Base-by-base conservation (phyloP, 805 yeast genomes). In the Metschnikowia santaceciliae region DNA sequence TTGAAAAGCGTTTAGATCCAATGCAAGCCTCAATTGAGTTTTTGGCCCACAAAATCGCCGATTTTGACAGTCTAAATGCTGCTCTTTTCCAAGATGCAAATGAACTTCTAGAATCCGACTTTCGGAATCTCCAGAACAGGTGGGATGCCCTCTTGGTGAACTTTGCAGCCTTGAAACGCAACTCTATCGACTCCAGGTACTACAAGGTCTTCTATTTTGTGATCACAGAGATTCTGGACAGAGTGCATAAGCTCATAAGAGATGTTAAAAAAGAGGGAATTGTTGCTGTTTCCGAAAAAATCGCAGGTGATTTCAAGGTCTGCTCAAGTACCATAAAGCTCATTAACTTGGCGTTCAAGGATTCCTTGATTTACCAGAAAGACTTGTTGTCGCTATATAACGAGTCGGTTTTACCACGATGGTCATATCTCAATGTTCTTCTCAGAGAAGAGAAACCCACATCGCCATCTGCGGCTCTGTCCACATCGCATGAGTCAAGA, bases 271-370 rank as follows among this genome's bases (percentile, higher is more conserved):
- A 60, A 58, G 50, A 59, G 51, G 49, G 43, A 43, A 14, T 32
- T 2, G 38, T 20, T 13, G 32, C n/a, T 8, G 11, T 74, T 52
- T 50, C 65, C 52, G 60, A 66, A 52, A 59, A 61, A 52, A 43
- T 75, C 59, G 68, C 68, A 56, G 42, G 63, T 41, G 48, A 63
- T 49, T 63, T 77, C 68, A 61, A 71, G 67, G 19, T 67, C 52
- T 60, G 80, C 68, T 54, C 75, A 61, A 76, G 71, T 47, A 56
- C 69, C 5, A 66, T 72, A 19, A 64, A 64, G 2, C 52, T 72
- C n/a, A 60, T 70, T 17, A 61, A 58, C 46, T 67, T 67, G 33
- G 72, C 75, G 3, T 67, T 68, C 39, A 51, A 53, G 54, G 78
- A 76, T 54, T 61, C 71, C 13, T 59, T 76, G 34, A 61, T 78